Evolutionary conservation across 179 eudicot species (phyloP), one percentile per base, ranked within the genome.

Genomic region (Actinidia chinensis): DNA sequence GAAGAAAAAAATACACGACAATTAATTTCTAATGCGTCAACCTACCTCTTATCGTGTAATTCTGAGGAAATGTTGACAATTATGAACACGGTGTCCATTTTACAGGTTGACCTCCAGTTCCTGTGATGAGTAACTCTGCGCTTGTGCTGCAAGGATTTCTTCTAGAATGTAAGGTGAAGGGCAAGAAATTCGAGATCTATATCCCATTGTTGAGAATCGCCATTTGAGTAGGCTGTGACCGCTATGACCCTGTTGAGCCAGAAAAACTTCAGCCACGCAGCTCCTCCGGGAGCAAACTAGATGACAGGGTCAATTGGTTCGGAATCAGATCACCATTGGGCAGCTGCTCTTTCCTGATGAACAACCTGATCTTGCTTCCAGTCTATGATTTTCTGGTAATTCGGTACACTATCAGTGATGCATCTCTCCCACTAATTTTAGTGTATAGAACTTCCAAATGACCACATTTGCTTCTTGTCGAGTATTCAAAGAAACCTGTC

Each of bases 21-120:
- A 55, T 3, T 7, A 48, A 6, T 18, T 47, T 48, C n/a, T 9
- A 65, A 59, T 55, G n/a, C n/a, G 15, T 46, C 25, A 66, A 64
- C 14, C 46, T 80, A 95, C 99, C 99, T 97, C 99, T 85, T 97
- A 98, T 76, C 99, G 87, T 58, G n/a, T n/a, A 97, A 75, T 40
- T 97, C 99, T 44, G 98, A 90, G 36, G 99, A 97, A 79, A 97
- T 94, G 50, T 98, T 97, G 52, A 98, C 99, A 85, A 97, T 94
- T 83, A 97, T n/a, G 15, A 98, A 97, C 69, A 92, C 99, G 1
- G 98, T 92, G 84, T 97, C 99, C 99, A 97, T 97, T 78, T 97
- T 98, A 97, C 97, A 4, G 99, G n/a, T n/a, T 97, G 98, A 71
- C 99, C 99, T 74, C 92, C 99, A 81, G 84, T 80, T 97, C 98